Evolutionary conservation across 257 asterid species (phyloP).

Genomic region (Echites panduratus): DNA sequence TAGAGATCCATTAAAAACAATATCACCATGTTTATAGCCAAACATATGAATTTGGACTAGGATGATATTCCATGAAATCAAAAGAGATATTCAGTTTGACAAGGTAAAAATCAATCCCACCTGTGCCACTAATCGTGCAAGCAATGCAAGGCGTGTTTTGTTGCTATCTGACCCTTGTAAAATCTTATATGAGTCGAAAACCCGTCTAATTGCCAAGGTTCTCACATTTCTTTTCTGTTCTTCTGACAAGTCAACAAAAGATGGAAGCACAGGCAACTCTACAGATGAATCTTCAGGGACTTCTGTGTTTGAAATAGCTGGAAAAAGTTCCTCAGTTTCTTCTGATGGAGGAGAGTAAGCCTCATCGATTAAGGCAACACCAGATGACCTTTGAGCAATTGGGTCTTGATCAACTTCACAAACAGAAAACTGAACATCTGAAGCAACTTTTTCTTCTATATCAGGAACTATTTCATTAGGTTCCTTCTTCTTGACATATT

Average conservation of each 20-base stretch:
- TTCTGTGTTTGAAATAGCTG: constrained; percentile 41
- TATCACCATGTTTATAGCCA: not conserved
- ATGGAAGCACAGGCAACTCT: constrained; percentile 59
- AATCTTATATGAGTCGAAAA: constrained; percentile 58
- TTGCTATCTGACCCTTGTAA: constrained; percentile 47
- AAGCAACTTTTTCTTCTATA: constrained; percentile 31
- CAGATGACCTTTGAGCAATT: constrained; percentile 30
- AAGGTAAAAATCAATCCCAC: constrained; percentile 37
- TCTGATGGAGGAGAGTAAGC: constrained; percentile 69
- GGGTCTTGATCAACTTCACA: constrained; percentile 43
- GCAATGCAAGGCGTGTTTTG: constrained; percentile 75
- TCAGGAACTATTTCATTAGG: constrained; percentile 32
- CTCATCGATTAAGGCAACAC: constrained; percentile 44
- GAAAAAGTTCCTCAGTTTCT: constrained; percentile 58
- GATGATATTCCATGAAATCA: constrained; percentile 1
- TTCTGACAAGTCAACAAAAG: constrained; percentile 50
- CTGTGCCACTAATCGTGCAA: constrained; percentile 90
- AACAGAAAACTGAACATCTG: constrained; percentile 29
- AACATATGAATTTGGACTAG: constrained; percentile 20
- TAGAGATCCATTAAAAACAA: not conserved
- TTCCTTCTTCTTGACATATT: constrained; percentile 40
- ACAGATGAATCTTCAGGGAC: constrained; percentile 42
- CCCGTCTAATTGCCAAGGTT: constrained; percentile 61
- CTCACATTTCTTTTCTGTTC: constrained; percentile 48
- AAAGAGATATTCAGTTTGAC: constrained; percentile 6